Percentiles rank a stretch among this genome's conserved stretches.
Evolutionary conservation across 179 eudicot species (phyloP).

Genomic region (Pouteria campechiana): DNA sequence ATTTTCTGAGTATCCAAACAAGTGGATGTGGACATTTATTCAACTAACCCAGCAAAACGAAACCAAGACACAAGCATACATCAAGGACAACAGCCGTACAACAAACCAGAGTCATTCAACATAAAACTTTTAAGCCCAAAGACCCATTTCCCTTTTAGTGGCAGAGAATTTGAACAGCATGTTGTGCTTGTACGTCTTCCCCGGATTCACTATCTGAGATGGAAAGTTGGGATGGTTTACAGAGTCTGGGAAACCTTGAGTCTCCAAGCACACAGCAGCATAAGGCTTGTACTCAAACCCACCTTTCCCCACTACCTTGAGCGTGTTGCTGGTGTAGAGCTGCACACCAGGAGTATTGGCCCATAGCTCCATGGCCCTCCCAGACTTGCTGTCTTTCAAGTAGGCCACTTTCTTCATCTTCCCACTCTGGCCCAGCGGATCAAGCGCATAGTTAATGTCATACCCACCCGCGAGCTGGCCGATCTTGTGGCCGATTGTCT

Average conservation of each 20-base stretch:
- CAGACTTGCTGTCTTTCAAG: slow-evolving; percentile 39
- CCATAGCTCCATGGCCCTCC: slow-evolving; percentile 59
- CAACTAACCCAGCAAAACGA: too few relatives aligned
- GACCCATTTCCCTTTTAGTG: too few relatives aligned
- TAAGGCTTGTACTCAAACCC: slow-evolving; percentile 44
- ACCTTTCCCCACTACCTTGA: slow-evolving; percentile 50
- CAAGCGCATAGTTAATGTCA: slow-evolving; percentile 67
- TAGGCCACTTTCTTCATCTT: slow-evolving; percentile 38
- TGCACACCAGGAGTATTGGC: slow-evolving; percentile 67
- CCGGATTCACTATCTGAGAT: slow-evolving; percentile 37
- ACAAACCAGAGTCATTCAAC: too few relatives aligned
- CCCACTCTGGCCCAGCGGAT: neutral
- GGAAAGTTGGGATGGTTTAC: slow-evolving; percentile 68
- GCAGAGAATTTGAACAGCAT: slow-evolving; percentile 34
- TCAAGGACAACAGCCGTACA: too few relatives aligned
- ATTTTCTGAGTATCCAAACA: too few relatives aligned
- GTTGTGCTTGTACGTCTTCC: slow-evolving; percentile 29
- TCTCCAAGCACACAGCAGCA: slow-evolving; percentile 71
- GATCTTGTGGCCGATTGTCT: slow-evolving; percentile 38
- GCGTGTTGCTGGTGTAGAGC: slow-evolving; percentile 50
- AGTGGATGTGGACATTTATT: too few relatives aligned
- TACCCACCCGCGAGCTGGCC: slow-evolving; percentile 38
- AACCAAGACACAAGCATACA: too few relatives aligned
- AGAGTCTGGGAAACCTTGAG: slow-evolving; percentile 69
- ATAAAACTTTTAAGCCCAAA: too few relatives aligned